Conservation (phyloP, 2,329 filamentous ascomycete species). For the Gnomoniopsis sp. region DNA sequence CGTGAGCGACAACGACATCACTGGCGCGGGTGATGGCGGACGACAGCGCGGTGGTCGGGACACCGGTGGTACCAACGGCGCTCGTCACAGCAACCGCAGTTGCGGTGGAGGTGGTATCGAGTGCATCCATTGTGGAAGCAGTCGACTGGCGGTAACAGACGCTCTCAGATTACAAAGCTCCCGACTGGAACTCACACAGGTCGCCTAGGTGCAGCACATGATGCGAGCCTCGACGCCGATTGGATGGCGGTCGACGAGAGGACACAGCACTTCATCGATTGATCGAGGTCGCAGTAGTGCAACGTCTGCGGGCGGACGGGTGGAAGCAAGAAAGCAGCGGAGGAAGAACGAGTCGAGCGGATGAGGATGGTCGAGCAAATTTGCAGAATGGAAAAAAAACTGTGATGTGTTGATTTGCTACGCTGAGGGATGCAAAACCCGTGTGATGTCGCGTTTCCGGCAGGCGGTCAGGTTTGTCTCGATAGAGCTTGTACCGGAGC, state of each 20-base stretch:
- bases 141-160: neutral
- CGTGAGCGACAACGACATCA: slow-evolving; percentile 34
- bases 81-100: slow-evolving; percentile 4
- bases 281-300: neutral
- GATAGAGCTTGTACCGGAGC: neutral
- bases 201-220: slow-evolving; percentile 18
- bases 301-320: neutral
- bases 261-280: slow-evolving; percentile 9
- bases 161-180: neutral
- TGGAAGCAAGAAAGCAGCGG: neutral
- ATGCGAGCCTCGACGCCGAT: slow-evolving; percentile 17
- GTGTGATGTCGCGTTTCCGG: slow-evolving; percentile 1
- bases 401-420: neutral
- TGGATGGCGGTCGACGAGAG: slow-evolving; percentile 12
- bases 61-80: slow-evolving; percentile 24
- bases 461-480: neutral
- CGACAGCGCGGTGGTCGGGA: slow-evolving; percentile 29
- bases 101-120: slow-evolving; percentile 9
- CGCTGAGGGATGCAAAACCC: neutral
- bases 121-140: slow-evolving; percentile 14
- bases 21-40: slow-evolving; percentile 36
- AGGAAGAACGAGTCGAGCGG: neutral
- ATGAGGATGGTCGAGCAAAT: neutral
- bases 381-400: neutral
- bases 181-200: slow-evolving; percentile 3